Base-by-base conservation (phyloP, 2,329 filamentous ascomycete genomes). In the Penicillium sclerotigenum region DNA sequence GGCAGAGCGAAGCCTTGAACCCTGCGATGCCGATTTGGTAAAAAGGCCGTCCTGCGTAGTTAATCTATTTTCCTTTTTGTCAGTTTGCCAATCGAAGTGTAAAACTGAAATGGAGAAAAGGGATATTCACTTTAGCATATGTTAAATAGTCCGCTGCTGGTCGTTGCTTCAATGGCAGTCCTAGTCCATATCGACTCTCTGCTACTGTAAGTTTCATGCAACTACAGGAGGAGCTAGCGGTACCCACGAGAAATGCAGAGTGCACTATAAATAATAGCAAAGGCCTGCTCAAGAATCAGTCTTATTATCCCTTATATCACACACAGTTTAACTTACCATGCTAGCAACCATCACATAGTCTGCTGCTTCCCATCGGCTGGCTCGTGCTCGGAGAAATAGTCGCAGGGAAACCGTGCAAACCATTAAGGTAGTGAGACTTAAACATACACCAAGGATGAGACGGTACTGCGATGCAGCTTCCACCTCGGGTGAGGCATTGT, bases 21-120 rank as follows among this genome's bases (percentile, higher is more conserved):
- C 81, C 81, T 57, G 78, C 79, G 65, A 83, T 81, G 36, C 81
- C 81, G 8, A 81, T 47, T 58, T 83, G 80, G 57, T 83, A 83
- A 42, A 83, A 76, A 0, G 81, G 81, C 3, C 81, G 75, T 2
- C 80, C 81, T 5, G 78, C 78, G 59, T 76, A 83, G 65, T 83
- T 83, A 63, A 81, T 69, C 52, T 79, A 26, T 10, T 47, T 18
- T 8, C 0, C 5, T 33, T 24, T 36, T 52, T 18, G 20, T 38
- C 26, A 47, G 31, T 10, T 38, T n/a, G 1, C 6, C 4, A 13
- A 18, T 33, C 4, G 14, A 18, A 18, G 22, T 1, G 24, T 2
- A 1, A 11, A 45, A 45, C n/a, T 22, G 18, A 22, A 51, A 38
- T 24, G 18, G 5, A 14, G 20, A 10, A 31, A 5, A 28, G 9